Conservation (phyloP, 345 rosid species). For the Aquilaria yunnanensis region DNA sequence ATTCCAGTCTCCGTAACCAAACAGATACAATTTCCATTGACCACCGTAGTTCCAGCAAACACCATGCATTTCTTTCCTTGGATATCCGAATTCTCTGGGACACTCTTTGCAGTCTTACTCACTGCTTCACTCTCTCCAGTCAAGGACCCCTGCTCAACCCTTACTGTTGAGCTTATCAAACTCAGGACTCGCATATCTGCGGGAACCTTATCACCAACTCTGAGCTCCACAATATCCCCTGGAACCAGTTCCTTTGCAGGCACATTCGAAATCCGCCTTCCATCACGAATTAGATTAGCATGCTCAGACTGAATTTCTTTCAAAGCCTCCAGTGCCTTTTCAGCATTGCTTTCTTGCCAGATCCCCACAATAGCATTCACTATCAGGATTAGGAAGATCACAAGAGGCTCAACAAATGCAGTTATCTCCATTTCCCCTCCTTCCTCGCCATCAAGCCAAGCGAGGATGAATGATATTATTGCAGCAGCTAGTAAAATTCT, state of each 20-base stretch:
- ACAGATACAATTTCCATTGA: constrained; percentile 80
- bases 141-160: constrained; percentile 86
- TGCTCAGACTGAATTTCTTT: constrained; percentile 89
- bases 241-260: constrained; percentile 88
- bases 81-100: constrained; percentile 60
- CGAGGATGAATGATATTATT: constrained; percentile 65
- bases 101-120: constrained; percentile 63
- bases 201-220: constrained; percentile 90
- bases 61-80: constrained; percentile 89
- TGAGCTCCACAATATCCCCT: constrained; percentile 81
- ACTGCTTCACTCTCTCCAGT: constrained; percentile 95
- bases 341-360: constrained; percentile 93
- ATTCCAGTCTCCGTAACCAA: constrained; percentile 77
- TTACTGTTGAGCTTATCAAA: constrained; percentile 68
- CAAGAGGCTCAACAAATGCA: constrained; percentile 91
- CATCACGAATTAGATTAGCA: constrained; percentile 65
- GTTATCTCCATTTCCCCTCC: constrained; percentile 88
- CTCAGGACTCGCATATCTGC: constrained; percentile 79
- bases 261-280: constrained; percentile 31
- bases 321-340: constrained; percentile 89
- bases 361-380: constrained; percentile 85
- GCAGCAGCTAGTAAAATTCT: constrained; percentile 83
- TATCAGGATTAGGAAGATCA: constrained; percentile 83
- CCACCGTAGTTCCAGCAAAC: constrained; percentile 86
- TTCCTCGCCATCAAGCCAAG: constrained; percentile 77